Evolutionary conservation across 352 stramenopile genomes (phyloP), one percentile per base, ranked within the genome.

Genomic region (Plasmopara halstedii): DNA sequence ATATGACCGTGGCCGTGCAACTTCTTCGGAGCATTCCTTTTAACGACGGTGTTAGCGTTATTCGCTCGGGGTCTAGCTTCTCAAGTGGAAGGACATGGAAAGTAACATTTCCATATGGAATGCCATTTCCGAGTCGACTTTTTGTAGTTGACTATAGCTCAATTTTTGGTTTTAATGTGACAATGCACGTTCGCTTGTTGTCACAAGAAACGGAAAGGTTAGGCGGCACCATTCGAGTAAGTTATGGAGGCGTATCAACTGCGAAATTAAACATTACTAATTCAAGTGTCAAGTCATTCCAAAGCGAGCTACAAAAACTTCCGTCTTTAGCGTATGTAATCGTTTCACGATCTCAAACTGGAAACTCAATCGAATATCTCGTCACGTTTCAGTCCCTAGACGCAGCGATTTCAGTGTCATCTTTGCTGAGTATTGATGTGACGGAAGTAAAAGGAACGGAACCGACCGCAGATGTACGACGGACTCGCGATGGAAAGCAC

Each of bases 1-100:
- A 94, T n/a, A 64, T 96, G 29, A 70, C 81, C 25, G 54, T 46
- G 15, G 71, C 82, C 8, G 57, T 96, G 4, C 64, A 85, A 50
- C 72, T 81, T 25, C 67, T 95, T 6, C 58, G 70, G 33, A 67
- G 62, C 9, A 70, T 95, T 54, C 72, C 71, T 19, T 51, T 50
- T n/a, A 71, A 76, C 18, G 34, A 54, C 6, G 67, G 70, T 5
- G 59, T 91, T 0, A 48, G 54, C 3, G 78, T 93, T 14, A 64
- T 67, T 5, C 62, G 67, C 15, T 58, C 43, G 38, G 50, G 50
- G 26, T 42, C 69, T 3, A 51, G 70, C 56, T 29, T 27, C 7
- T 44, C 56, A 10, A 59, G 64, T 8, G 56, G 70, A 8, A 70
- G 70, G 55, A 70, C 47, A 9, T 84, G 78, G 73, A 45, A 37